phyloP scores from a whole-genome alignment of 2,329 filamentous ascomycete species.

The Drechslerella stenobrocha region DNA sequence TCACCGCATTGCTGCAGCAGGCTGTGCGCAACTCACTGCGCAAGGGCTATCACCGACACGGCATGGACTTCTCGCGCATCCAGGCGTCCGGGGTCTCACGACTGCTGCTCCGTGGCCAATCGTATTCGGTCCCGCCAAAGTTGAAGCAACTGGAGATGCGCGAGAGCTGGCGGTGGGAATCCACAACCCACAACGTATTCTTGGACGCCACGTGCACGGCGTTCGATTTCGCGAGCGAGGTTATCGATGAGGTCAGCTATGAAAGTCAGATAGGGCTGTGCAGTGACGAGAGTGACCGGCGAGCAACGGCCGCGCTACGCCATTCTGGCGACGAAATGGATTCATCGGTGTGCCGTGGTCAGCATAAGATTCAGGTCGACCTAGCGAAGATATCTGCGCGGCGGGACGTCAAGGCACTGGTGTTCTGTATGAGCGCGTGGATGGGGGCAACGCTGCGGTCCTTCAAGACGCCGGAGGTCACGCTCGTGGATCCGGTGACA shows the following conservation, averaged over 20 bases:
- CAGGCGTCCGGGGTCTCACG: slow-evolving; percentile 35
- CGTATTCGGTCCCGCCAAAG: slow-evolving; percentile 27
- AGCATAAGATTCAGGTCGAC: slow-evolving; percentile 37
- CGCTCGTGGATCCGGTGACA: slow-evolving; percentile 20
- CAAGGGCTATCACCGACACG: slow-evolving; percentile 30
- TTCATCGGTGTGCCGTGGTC: not conserved
- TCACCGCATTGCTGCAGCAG: slow-evolving; percentile 30
- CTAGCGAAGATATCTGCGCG: slow-evolving; percentile 7
- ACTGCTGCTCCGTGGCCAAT: slow-evolving; percentile 34
- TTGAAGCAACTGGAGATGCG: slow-evolving; percentile 41
- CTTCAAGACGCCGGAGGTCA: slow-evolving; percentile 38
- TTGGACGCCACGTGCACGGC: slow-evolving; percentile 36
- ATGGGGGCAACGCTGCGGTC: slow-evolving; percentile 8
- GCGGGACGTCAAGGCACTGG: slow-evolving; percentile 25
- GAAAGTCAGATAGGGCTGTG: slow-evolving; percentile 18
- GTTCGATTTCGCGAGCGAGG: slow-evolving; percentile 12
- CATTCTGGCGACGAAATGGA: slow-evolving; percentile 41
- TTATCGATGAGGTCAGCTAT: slow-evolving; percentile 30
- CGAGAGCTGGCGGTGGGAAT: slow-evolving; percentile 39
- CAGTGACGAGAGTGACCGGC: slow-evolving; percentile 17
- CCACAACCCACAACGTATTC: not conserved
- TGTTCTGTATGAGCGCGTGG: slow-evolving; percentile 45
- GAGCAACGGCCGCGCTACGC: slow-evolving; percentile 15
- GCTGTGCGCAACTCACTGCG: slow-evolving; percentile 36
- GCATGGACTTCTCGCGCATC: slow-evolving; percentile 40